Base-by-base conservation (phyloP, 345 rosid genomes). In the Clarkia xantiana region DNA sequence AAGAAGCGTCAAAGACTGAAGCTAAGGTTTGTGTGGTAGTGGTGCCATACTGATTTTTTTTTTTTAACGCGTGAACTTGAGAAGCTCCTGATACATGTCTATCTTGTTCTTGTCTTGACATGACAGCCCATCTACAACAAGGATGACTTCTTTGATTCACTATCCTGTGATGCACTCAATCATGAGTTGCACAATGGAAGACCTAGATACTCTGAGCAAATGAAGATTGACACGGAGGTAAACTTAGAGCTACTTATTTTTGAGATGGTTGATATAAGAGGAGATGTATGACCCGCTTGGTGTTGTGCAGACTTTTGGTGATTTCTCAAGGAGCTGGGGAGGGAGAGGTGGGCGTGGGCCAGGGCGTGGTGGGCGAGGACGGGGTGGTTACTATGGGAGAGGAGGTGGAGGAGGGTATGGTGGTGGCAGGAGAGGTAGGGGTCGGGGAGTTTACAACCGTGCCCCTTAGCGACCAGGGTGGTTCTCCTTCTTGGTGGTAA, bases 141-240 rank as follows among this genome's bases (percentile, higher is more conserved):
- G 74, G 97, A 89, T 53, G 95, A 89, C 75, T 85, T 85, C 53
- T 89, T 89, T 68, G 97, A 89, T 72, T 66, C 84, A 15, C 81
- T 89, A 42, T 89, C 95, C 19, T 71, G 71, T 64, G 73, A 77
- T 46, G 49, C 82, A 10, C 63, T 59, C 46, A 71, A 62, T 66
- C 57, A 70, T 42, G 80, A 76, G 3, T 77, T 79, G 45, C 93
- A 72, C 52, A 76, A 55, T 57, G 77, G 84, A 67, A 85, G 95
- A 65, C 65, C 90, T 10, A 80, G 66, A 59, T 89, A 76, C 76
- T 82, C 94, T 1, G 97, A 85, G 80, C 97, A 76, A 68, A 64
- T 71, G 79, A 89, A 85, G 62, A 61, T 85, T 42, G 95, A 89
- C 76, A 80, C 94, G 10, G 95, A 89, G 95, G 97, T 85, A 67